Base-by-base conservation (phyloP, 371 early-diverging fungal genomes). In the Amoeboaphelidium protococcarum region DNA sequence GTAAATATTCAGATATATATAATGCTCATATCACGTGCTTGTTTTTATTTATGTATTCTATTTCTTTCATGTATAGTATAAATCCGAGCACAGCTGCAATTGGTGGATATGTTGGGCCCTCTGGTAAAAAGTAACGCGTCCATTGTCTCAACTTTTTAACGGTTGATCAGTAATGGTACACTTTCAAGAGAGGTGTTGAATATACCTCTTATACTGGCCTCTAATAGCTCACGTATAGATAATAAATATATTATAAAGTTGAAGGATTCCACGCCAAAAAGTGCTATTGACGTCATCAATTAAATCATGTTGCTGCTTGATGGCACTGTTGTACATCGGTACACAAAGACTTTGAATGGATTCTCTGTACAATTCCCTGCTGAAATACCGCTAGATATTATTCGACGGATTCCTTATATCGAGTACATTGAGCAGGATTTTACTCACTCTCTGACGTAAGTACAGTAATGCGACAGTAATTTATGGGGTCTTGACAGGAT, bases 321-420 rank as follows among this genome's bases (percentile, higher is more conserved):
- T 16, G 37, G 10, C 6, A 16, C 6, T 10, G 16, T 31, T 10
- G 37, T 31, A 10, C 37, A 31, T 31, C 10, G 16, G 37, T 16
- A 10, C 37, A 6, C 6, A 16, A 6, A 31, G 10, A 16, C 16
- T 10, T 31, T 31, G 10, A 31, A 31, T 10, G 37, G 37, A 10
- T 31, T 31, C 37, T 6, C 37, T 6, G 16, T 31, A 31, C 6
- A 31, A 10, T 6, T 31, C 10, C 10, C 6, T 31, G 16, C 16
- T 42, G 42, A 42, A 12, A 4, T 49, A 12, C 50, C 50, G 10
- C 3, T 45, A 23, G 44, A 27, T 6, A 4, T 45, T 24, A 3
- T 49, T 1, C 10, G n/a, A 40, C 42, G 44, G 4, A 46, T 49
- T 1, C 50, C 50, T 23, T 49, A 40, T 19, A 27, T 49, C 10